Evolutionary conservation across 2,329 filamentous ascomycete species (phyloP).

Genomic region (Apiospora marii): DNA sequence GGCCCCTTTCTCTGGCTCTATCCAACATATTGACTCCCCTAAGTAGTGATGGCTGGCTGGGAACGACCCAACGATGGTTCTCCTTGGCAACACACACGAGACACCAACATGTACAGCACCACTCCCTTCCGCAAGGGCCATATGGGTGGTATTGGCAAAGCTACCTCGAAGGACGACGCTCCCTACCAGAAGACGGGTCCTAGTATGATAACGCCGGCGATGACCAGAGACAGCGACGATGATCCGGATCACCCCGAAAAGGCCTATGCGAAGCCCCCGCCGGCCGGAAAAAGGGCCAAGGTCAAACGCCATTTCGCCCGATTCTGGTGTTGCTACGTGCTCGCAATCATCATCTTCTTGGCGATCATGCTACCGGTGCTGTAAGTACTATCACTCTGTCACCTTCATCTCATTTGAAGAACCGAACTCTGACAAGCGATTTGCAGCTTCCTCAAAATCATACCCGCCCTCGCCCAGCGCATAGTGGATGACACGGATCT

Average conservation of each 20-base stretch:
- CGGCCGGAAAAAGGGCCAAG: constrained; percentile 38
- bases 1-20: background rate
- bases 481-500: constrained; percentile 47
- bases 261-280: constrained; percentile 6
- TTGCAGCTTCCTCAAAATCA: constrained; percentile 46
- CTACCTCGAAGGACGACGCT: background rate
- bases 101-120: background rate
- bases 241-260: constrained; percentile 16
- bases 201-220: background rate
- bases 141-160: background rate
- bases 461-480: constrained; percentile 49
- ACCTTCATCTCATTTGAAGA: background rate
- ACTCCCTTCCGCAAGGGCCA: background rate
- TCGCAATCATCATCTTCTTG: constrained; percentile 45
- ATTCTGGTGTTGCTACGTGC: constrained; percentile 47
- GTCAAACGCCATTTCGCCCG: constrained; percentile 45
- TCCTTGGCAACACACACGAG: background rate
- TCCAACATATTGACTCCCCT: background rate
- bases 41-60: background rate
- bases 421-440: background rate
- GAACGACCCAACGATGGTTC: background rate
- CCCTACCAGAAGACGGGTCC: background rate
- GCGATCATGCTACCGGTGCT: constrained; percentile 49
- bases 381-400: constrained; percentile 36
- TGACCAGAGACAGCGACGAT: background rate